Conservation (phyloP, 78 protist species). For the Mastigamoeba balamuthi region DNA sequence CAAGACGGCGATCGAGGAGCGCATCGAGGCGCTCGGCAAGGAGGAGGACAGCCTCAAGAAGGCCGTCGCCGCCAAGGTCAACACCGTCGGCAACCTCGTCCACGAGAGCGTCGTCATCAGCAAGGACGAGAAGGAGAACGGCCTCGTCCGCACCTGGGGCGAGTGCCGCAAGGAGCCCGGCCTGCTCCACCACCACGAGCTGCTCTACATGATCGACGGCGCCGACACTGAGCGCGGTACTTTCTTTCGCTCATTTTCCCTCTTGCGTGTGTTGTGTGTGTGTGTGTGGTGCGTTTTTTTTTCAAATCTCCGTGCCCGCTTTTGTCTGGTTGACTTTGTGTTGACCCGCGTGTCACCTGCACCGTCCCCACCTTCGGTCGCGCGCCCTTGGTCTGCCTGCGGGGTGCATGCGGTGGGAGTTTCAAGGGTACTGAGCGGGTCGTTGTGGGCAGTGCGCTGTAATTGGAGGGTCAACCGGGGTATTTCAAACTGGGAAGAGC, state of each 20-base stretch:
- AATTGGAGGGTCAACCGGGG: no score
- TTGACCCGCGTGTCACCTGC: background rate
- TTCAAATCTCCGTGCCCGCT: background rate
- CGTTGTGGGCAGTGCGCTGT: no score
- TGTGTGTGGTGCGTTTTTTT: no score
- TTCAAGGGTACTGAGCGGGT: background rate
- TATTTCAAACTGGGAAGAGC: no score
- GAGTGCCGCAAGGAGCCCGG: slow-evolving; percentile 26
- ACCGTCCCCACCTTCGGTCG: background rate
- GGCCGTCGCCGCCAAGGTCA: slow-evolving; percentile 13
- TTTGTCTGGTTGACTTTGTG: background rate
- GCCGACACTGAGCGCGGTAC: slow-evolving; percentile 58
- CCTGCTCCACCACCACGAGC: slow-evolving; percentile 60
- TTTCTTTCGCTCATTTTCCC: background rate
- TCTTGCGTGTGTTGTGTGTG: no score
- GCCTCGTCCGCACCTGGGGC: slow-evolving; percentile 42
- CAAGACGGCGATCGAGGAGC: slow-evolving; percentile 17
- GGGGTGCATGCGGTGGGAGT: no score
- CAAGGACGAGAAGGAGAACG: slow-evolving; percentile 70
- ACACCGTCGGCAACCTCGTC: slow-evolving; percentile 81
- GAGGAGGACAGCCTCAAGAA: slow-evolving; percentile 9
- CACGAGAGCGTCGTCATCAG: slow-evolving; percentile 75
- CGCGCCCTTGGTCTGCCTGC: no score
- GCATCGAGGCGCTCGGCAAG: background rate
- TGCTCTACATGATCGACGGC: slow-evolving; percentile 78